Percentiles rank a stretch among this genome's conserved stretches.
Conservation (phyloP, 2,329 filamentous ascomycete species). For the Ascocoryne sarcoides region DNA sequence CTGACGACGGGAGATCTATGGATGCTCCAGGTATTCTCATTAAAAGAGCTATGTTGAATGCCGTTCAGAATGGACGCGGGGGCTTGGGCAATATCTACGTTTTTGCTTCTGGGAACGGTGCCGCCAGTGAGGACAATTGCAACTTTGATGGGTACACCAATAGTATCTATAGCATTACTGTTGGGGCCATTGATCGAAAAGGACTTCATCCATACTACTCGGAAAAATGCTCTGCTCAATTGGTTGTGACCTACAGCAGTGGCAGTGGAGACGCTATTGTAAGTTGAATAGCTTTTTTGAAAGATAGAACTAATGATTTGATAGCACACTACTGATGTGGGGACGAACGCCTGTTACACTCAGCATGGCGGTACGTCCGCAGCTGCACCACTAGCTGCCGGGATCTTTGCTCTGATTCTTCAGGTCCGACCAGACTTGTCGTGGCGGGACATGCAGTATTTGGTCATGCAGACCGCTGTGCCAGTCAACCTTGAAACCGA, state of each 20-base stretch:
- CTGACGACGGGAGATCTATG: conserved; percentile 90
- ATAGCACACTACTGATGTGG: conserved; percentile 89
- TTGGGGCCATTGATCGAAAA: conserved; percentile 82
- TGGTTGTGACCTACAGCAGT: conserved; percentile 95
- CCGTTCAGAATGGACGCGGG: conserved; percentile 75
- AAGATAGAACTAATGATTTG: conserved; percentile 14
- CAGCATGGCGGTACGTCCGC: conserved; percentile 93
- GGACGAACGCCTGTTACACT: conserved; percentile 66
- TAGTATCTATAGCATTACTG: conserved; percentile 97
- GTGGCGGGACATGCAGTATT: conserved; percentile 92
- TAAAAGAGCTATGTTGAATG: conserved; percentile 81
- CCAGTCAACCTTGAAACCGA: conserved; percentile 65
- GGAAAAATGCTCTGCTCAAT: conserved; percentile 87
- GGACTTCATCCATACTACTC: conserved; percentile 93
- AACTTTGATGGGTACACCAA: conserved; percentile 99
- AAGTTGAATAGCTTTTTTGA: conserved; percentile 25
- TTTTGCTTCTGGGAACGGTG: conserved; percentile 94
- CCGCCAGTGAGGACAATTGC: conserved; percentile 82
- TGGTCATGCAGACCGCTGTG: conserved; percentile 76
- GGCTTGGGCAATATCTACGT: conserved; percentile 89
- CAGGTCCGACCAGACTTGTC: conserved; percentile 76
- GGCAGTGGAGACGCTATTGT: conserved; percentile 78
- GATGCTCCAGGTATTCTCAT: conserved; percentile 87
- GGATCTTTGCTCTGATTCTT: conserved; percentile 82
- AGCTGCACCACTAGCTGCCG: conserved; percentile 84